Evolutionary conservation across 2,329 filamentous ascomycete genomes (phyloP).

Genomic region (Fonsecaea monophora): DNA sequence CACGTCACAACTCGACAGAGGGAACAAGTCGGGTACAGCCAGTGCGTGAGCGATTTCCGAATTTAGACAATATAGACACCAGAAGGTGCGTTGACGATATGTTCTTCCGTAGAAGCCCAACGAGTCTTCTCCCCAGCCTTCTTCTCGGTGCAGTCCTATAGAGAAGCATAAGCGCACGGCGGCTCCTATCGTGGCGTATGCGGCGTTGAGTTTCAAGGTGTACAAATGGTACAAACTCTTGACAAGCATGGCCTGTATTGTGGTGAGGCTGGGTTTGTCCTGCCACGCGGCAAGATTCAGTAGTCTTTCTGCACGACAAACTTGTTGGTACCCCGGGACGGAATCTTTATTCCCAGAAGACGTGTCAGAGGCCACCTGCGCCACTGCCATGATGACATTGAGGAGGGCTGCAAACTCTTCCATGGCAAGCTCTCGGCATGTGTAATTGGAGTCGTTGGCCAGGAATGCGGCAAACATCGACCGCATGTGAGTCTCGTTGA

Average conservation of each 20-base stretch:
- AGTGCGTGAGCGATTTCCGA: constrained; percentile 5
- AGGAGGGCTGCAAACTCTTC: constrained; percentile 2
- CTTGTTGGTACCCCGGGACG: not conserved
- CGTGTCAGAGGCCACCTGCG: not conserved
- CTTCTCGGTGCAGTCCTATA: not conserved
- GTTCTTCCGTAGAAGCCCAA: not conserved
- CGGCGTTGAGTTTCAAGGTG: not conserved
- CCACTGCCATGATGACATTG: constrained; percentile 6
- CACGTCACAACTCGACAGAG: not conserved
- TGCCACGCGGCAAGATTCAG: constrained; percentile 3
- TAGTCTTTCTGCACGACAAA: not conserved
- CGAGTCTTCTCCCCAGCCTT: not conserved
- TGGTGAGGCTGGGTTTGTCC: not conserved
- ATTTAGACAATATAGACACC: constrained; percentile 5
- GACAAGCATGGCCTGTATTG: constrained; percentile 2
- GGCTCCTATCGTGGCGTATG: constrained; percentile 2
- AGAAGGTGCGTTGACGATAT: constrained; percentile 5
- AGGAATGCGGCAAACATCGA: constrained; percentile 5
- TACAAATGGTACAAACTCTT: constrained; percentile 7
- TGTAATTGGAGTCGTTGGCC: not conserved
- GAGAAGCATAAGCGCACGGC: constrained; percentile 1
- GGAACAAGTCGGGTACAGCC: not conserved
- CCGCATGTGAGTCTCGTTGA: constrained; percentile 8
- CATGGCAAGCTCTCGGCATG: not conserved
- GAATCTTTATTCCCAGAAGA: not conserved